A percentile compares a stretch with the other conserved stretches of the same genome.
These are phyloP conservation scores for Phoenix roebelenii DNA, from an alignment of 176 grass and related monocot genomes.

Conservation along the genomic window DNA sequence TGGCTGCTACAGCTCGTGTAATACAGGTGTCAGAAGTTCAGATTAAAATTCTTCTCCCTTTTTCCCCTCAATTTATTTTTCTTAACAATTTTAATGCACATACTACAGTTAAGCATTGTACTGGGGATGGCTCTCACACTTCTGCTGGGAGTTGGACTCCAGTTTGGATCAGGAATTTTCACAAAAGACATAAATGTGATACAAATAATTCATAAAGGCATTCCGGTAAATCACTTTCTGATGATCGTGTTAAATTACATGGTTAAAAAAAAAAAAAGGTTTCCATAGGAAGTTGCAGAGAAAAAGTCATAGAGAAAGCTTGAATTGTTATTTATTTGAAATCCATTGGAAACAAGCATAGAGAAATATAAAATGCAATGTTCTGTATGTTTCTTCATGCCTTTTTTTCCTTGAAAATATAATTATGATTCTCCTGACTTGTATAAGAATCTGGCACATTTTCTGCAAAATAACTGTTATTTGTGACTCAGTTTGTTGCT, in stretches of 20 bases:
- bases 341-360: no score
- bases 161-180: conserved; percentile 79
- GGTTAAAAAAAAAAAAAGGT: neutral
- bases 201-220: conserved; percentile 61
- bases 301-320: no score
- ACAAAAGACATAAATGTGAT: conserved; percentile 63
- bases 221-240: conserved; percentile 46
- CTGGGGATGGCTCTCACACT: conserved; percentile 54
- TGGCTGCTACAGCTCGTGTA: conserved; percentile 51
- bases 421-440: no score
- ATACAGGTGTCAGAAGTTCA: conserved; percentile 49
- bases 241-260: neutral
- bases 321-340: no score
- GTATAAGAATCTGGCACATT: neutral
- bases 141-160: conserved; percentile 57
- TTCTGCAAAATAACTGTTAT: neutral
- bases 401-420: no score
- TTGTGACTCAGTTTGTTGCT: conserved; percentile 55
- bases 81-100: neutral
- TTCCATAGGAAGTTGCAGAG: no score
- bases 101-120: conserved; percentile 70
- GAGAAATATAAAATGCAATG: no score
- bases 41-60: neutral
- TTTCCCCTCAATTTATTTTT: neutral
- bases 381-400: no score